Evolutionary conservation across 306 rosid species (phyloP).

Genomic region (Sechiopsis laciniata): DNA sequence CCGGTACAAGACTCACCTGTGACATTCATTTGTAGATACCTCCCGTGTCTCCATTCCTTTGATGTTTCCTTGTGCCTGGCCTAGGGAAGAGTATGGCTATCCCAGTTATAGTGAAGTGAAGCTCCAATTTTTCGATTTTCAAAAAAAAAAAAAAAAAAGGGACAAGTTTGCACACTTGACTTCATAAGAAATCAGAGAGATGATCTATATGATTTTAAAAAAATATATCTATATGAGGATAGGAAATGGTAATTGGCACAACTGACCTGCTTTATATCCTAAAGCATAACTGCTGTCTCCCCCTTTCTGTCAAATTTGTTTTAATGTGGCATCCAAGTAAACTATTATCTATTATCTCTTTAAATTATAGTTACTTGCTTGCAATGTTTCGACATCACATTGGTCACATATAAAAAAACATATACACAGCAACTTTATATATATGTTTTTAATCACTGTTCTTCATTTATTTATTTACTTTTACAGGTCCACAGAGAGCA

Average conservation of each 20-base stretch:
- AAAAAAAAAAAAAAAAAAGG: too few relatives aligned
- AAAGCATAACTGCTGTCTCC: constrained; percentile 19
- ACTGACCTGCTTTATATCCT: constrained; percentile 7
- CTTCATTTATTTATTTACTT: background rate
- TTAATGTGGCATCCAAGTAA: background rate
- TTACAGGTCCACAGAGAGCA: background rate
- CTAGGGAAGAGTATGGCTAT: too few relatives aligned
- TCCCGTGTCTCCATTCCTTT: too few relatives aligned
- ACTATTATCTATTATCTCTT: background rate
- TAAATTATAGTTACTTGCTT: background rate
- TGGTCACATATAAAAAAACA: background rate
- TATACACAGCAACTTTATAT: too few relatives aligned
- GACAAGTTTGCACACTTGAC: too few relatives aligned
- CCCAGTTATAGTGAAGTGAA: too few relatives aligned
- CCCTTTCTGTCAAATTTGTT: constrained; percentile 1
- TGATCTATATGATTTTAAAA: background rate
- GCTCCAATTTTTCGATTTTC: too few relatives aligned
- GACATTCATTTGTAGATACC: too few relatives aligned
- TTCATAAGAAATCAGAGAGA: background rate
- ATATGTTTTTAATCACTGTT: background rate
- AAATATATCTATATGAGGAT: background rate
- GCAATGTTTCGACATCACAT: background rate
- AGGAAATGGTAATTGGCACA: constrained; percentile 3
- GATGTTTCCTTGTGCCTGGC: too few relatives aligned
- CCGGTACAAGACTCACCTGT: too few relatives aligned